These are phyloP conservation scores for Thuja plicata DNA, from an alignment of 83 land plant species.

Conservation along the genomic window DNA sequence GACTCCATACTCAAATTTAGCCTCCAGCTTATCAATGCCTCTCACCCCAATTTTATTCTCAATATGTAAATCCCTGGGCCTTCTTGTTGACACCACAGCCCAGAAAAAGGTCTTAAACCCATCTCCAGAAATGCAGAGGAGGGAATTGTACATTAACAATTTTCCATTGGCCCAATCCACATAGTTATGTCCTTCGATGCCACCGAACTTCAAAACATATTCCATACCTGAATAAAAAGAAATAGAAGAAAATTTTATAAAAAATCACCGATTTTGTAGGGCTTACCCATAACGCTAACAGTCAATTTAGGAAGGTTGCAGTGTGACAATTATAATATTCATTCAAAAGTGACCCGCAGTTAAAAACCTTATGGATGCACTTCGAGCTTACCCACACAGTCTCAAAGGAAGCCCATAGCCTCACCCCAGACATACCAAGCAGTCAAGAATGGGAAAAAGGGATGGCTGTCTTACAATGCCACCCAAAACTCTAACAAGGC, in stretches of 20 bases:
- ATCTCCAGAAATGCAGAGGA: constrained; percentile 24
- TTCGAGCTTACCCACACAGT: not conserved
- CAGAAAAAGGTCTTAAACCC: constrained; percentile 22
- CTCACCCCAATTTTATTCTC: not conserved
- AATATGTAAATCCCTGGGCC: not conserved
- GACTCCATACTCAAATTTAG: constrained; percentile 1
- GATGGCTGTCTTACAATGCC: not conserved
- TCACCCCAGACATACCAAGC: not conserved
- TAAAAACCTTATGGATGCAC: not conserved
- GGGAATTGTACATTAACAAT: constrained; percentile 23
- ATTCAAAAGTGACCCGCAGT: not conserved
- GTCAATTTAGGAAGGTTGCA: not conserved
- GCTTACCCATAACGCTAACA: not conserved
- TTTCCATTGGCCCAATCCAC: constrained; percentile 11
- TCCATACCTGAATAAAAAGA: not conserved
- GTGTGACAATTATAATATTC: not conserved
- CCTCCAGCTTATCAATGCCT: constrained; percentile 7
- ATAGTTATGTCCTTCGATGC: not conserved
- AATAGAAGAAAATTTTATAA: not conserved
- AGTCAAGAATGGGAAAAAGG: not conserved
- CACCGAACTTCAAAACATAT: constrained; percentile 6
- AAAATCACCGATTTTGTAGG: not conserved
- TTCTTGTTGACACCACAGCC: constrained; percentile 17
- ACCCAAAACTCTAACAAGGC: not conserved
- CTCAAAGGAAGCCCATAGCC: not conserved